Percentiles rank a stretch among this genome's conserved stretches.
These are phyloP conservation scores for Irineochytrium annulatum DNA, from an alignment of 192 early-diverging fungal genomes.

Conservation along the genomic window DNA sequence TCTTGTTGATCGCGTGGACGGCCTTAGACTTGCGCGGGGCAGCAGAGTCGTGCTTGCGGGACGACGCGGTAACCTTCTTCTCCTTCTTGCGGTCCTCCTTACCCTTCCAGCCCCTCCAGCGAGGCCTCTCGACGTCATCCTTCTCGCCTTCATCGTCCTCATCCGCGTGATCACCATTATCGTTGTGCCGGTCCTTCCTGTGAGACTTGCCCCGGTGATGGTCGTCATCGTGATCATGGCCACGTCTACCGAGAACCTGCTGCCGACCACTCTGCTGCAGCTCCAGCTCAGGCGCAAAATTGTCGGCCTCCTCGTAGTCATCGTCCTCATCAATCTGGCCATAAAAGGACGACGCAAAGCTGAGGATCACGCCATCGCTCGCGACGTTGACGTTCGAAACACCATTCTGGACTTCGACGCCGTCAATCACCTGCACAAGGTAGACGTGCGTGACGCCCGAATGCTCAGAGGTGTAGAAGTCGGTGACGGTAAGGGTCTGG, in stretches of 20 bases:
- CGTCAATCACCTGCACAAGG: conserved; percentile 67
- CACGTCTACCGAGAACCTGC: background rate
- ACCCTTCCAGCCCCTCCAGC: too few species aligned
- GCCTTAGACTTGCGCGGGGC: background rate
- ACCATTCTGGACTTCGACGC: conserved; percentile 71
- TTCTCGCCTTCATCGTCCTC: background rate
- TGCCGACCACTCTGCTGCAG: background rate
- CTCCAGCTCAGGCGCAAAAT: background rate
- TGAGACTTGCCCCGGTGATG: background rate
- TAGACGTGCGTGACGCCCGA: conserved; percentile 85
- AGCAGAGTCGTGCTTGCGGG: too few species aligned
- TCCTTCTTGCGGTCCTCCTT: too few species aligned
- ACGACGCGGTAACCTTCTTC: too few species aligned
- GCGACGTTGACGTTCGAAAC: conserved; percentile 83
- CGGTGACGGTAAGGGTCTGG: conserved; percentile 51
- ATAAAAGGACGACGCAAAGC: conserved; percentile 69
- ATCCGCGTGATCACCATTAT: background rate
- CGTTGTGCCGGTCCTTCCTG: background rate
- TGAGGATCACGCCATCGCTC: conserved; percentile 56
- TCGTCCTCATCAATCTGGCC: background rate
- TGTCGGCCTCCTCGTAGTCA: background rate
- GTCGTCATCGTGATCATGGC: background rate
- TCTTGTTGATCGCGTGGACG: background rate
- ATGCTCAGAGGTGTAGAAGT: conserved; percentile 63
- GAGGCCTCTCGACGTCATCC: background rate